Conservation (phyloP, 805 yeast genomes). For the Tetrapisispora pingtungensis region DNA sequence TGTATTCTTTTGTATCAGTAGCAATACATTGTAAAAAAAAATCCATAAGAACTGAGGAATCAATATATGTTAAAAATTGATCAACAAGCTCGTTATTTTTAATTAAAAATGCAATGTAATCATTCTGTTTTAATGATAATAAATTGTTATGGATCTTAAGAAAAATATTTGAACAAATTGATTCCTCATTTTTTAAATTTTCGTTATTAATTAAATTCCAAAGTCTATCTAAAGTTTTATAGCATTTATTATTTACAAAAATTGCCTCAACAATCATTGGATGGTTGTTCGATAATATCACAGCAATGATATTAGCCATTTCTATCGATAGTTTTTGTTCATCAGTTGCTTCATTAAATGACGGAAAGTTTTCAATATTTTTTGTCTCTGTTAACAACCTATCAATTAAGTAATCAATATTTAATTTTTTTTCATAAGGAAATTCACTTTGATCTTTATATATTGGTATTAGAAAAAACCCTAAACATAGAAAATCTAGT, state of each 20-base stretch:
- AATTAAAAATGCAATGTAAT: background rate
- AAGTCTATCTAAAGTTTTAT: constrained; percentile 39
- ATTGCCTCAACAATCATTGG: constrained; percentile 87
- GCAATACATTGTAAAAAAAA: constrained; percentile 76
- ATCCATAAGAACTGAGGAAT: constrained; percentile 85
- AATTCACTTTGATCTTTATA: constrained; percentile 3
- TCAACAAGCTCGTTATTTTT: constrained; percentile 22
- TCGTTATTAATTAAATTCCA: constrained; percentile 67
- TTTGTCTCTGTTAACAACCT: constrained; percentile 13
- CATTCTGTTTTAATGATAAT: constrained; percentile 58
- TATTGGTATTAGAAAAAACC: constrained; percentile 21
- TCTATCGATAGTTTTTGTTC: background rate
- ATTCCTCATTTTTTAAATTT: constrained; percentile 44
- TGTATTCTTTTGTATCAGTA: constrained; percentile 77
- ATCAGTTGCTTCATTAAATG: background rate
- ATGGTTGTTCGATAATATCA: constrained; percentile 78
- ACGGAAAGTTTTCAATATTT: constrained; percentile 4
- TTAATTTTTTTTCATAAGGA: constrained; percentile 8
- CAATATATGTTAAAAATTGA: constrained; percentile 63
- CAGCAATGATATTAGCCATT: constrained; percentile 36
- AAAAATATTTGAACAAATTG: constrained; percentile 67
- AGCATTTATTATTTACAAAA: constrained; percentile 53
- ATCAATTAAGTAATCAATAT: constrained; percentile 21
- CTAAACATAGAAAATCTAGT: constrained; percentile 41
- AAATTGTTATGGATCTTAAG: constrained; percentile 81